Evolutionary conservation across 139 green algal genomes (phyloP), one percentile per base, ranked within the genome.

Genomic region (Picochlorum sp.): DNA sequence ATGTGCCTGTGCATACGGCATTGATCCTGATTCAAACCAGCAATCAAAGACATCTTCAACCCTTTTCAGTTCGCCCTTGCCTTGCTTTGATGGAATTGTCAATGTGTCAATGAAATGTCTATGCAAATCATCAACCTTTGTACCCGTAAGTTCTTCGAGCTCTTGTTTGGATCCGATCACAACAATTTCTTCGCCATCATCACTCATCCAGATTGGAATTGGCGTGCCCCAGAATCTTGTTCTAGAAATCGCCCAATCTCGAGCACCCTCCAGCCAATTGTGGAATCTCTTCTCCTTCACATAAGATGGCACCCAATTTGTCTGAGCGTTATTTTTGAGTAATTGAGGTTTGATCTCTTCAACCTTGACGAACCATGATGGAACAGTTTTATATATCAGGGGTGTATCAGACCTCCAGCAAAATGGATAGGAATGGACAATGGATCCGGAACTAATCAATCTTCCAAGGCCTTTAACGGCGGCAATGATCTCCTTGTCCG

Each of bases 31-130:
- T 84, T 99, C 94, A 74, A 99, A 99, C 94, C 94, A 99, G 81
- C 94, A 99, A 79, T 99, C 94, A 79, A 99, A 99, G n/a, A 98
- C 94, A 41, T 95, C 89, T n/a, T 93, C 85, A 50, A 96, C 77
- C 20, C 90, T 82, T n/a, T 70, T 64, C 71, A 97, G 83, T 34
- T 74, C 44, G 4, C 80, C 82, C 56, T 81, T 84, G 71, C 85
- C 81, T 57, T 79, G 58, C n/a, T 63, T 72, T 47, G 80, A 92
- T 54, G 94, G 94, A 74, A 99, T 97, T 56, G 84, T 94, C 26
- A 98, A 72, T 73, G 96, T 78, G 71, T 99, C 94, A 73, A 99
- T 96, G 77, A 95, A 92, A 82, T 99, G 94, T 21, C 94, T 75
- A 72, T 99, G 94, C 47, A 99, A 78, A 78, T 99, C 94, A 3